Base-by-base conservation (phyloP, 2,329 filamentous ascomycete species). In the Parascedosporium putredinis region DNA sequence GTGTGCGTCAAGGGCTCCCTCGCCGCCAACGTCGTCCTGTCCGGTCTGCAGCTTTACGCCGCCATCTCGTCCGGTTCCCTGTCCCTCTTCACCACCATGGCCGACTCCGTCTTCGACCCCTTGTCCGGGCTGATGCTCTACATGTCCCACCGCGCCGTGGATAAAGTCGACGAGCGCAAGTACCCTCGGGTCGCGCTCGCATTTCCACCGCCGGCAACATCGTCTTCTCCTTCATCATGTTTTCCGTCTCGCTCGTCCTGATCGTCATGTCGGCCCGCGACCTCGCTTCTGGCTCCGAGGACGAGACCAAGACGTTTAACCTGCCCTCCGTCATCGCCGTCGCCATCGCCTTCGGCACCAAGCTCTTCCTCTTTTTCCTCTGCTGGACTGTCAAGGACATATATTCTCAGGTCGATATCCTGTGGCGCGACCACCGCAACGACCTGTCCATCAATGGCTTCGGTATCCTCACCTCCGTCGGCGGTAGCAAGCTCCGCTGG, bases 361-460 rank as follows among this genome's bases (percentile, higher is more conserved):
- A 98, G 64, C 71, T 97, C 14, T 60, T 59, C 4, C 75, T 97
- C 1, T 97, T 96, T 65, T 58, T 94, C 23, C 97, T 96, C 71
- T 97, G 93, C 69, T 97, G 85, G 81, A 81, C 87, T 4, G 68
- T 97, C 59, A 84, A 91, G 57, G 84, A 96, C 69, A 86, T 88
- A 59, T 95, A 97, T 71, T 88, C 82, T 53, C 90, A 96, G 65
- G 81, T 96, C 55, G 79, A 86, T 51, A 96, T 96, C 62, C 72
- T 97, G 12, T 96, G 89, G 90, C 87, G 95, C 65, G 91, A 97
- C 61, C 93, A 98, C 69, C 84, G 93, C 54, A 98, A 98, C 62
- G 93, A 98, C 62, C 74, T 98, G n/a, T 75, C 95, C 59, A 88
- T 98, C 75, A 98, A 97, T 64, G 88, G 88, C 49, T 88, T 95